phyloP scores from a whole-genome alignment of 202 grass and related monocot species.

The Elaeis oleifera region DNA sequence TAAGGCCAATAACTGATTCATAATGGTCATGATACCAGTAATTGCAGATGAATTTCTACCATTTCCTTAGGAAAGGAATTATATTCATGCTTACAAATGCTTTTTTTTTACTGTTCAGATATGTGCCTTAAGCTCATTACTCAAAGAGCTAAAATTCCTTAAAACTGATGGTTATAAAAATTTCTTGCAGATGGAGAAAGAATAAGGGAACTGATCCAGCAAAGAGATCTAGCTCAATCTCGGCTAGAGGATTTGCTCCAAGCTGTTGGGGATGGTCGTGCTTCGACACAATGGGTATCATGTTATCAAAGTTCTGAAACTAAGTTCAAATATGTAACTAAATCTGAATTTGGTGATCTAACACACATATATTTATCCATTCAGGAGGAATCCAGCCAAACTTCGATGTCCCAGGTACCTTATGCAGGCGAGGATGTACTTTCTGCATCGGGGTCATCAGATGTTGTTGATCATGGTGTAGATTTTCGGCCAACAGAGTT shows the following conservation, averaged over 20 bases:
- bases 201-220: constrained; percentile 82
- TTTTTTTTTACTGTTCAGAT: too few species aligned
- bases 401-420: constrained; percentile 51
- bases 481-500: constrained; percentile 34
- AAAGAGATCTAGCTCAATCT: constrained; percentile 72
- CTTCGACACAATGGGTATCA: constrained; percentile 45
- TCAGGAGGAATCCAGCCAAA: constrained; percentile 49
- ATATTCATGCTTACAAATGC: too few species aligned
- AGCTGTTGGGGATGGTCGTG: constrained; percentile 60
- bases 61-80: too few species aligned
- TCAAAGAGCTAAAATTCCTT: not conserved
- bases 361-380: constrained; percentile 20
- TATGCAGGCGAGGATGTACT: constrained; percentile 49
- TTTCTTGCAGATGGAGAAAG: constrained; percentile 80
- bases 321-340: too few species aligned
- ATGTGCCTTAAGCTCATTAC: too few species aligned
- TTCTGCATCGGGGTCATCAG: constrained; percentile 46
- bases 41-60: too few species aligned
- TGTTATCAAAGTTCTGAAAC: constrained; percentile 10
- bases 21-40: too few species aligned
- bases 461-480: constrained; percentile 34
- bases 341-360: too few species aligned
- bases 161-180: not conserved
- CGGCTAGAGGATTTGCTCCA: constrained; percentile 61
- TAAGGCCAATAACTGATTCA: too few species aligned